Evolutionary conservation across 1,139 yeast species (phyloP), one percentile per base, ranked within the genome.

Genomic region (Hanseniaspora sp.): DNA sequence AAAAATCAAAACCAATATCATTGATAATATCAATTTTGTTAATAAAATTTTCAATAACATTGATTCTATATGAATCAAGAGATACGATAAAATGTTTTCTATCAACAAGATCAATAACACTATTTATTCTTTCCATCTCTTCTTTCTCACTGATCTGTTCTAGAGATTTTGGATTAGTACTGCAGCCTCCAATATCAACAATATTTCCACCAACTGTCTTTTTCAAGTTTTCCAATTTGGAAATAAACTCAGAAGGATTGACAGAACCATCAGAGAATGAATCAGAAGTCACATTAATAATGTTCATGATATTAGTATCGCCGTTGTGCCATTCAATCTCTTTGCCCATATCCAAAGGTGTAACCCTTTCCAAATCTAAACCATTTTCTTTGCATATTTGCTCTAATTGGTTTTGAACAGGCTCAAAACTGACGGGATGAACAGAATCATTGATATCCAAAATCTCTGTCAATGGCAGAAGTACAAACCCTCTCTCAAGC

Each of bases 131-230:
- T 1, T 61, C 61, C 38, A 83, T 60, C 63, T 84, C 94, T 59
- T 81, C 88, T 5, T 69, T 73, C 28, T 70, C 73, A 2, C 76
- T 63, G 0, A 84, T 83, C 55, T 78, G 86, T 0, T 62, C 62
- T 11, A 33, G 31, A 1, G 94, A 78, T 2, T 87, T 86, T 0
- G 97, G 97, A 55, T 94, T 74, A 0, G 97, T 90, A 0, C 96
- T 86, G 57, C 87, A 87, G 1, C 97, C 97, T 7, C 97, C 98
- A 56, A 92, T 77, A 64, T 90, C 98, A 38, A 92, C 85, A 33
- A 75, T 69, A 30, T 54, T 74, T 59, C 87, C 95, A 33, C 23
- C 34, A 23, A 39, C 29, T 7, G 37, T 17, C 1, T 37, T 30
- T 37, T 42, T 28, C 11, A 38, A n/a, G 7, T 12, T 29, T 15